phyloP scores from a whole-genome alignment of 805 yeast species.

The Zygosaccharomyces pseudorouxii region DNA sequence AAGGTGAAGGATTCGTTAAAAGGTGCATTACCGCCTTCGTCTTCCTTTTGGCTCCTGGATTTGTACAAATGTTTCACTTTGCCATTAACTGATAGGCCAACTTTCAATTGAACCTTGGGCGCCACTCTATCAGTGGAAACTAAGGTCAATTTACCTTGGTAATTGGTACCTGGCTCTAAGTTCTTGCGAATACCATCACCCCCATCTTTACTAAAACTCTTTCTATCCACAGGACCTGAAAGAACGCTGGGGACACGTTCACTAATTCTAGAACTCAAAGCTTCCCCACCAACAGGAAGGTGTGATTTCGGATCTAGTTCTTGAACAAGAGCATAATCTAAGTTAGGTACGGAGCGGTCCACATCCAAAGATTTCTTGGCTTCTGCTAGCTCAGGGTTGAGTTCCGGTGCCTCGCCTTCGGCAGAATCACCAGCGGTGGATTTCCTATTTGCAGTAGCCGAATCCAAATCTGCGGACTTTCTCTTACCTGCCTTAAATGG shows the following conservation, averaged over 20 bases:
- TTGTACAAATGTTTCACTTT: slow-evolving; percentile 54
- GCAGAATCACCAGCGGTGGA: slow-evolving; percentile 1
- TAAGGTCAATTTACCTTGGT: slow-evolving; percentile 53
- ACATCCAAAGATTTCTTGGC: slow-evolving; percentile 20
- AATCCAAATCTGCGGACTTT: slow-evolving; percentile 1
- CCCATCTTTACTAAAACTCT: slow-evolving; percentile 3
- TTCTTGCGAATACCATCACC: slow-evolving; percentile 28
- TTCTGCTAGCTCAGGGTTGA: slow-evolving; percentile 10
- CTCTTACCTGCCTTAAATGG: slow-evolving; percentile 13
- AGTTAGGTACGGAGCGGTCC: slow-evolving; percentile 31
- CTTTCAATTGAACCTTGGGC: slow-evolving; percentile 48
- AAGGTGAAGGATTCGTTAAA: slow-evolving; percentile 68
- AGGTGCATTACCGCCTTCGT: slow-evolving; percentile 40
- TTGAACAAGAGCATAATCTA: slow-evolving; percentile 27
- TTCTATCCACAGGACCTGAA: slow-evolving; percentile 5
- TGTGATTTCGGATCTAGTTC: slow-evolving; percentile 14
- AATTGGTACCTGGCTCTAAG: slow-evolving; percentile 31
- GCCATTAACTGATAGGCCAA: slow-evolving; percentile 44
- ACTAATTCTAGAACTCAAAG: slow-evolving; percentile 14
- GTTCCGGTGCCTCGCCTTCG: slow-evolving; percentile 5
- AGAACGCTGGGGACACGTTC: slow-evolving; percentile 18
- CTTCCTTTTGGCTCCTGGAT: slow-evolving; percentile 54
- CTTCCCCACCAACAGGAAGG: slow-evolving; percentile 13
- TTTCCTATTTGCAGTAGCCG: slow-evolving; percentile 3
- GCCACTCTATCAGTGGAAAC: slow-evolving; percentile 45